Conservation (phyloP, 257 asterid species). For the Solanum pimpinellifolium region DNA sequence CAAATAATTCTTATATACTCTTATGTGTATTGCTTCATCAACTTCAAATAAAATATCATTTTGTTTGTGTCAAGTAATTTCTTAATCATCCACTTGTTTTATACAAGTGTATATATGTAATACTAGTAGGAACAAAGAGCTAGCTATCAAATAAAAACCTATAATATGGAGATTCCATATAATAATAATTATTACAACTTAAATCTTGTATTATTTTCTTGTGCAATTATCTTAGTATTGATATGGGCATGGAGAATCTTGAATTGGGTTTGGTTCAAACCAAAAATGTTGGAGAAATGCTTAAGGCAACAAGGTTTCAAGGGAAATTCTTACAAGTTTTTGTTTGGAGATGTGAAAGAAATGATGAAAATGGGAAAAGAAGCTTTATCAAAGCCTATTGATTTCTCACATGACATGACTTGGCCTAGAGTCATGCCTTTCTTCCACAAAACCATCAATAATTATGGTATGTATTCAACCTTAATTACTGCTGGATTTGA, state of each 20-base stretch:
- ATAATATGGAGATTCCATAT: neutral
- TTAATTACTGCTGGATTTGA: neutral
- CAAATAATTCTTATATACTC: no score
- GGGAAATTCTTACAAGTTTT: conserved; percentile 13
- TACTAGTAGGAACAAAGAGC: neutral
- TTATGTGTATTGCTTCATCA: neutral
- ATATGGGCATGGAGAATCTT: conserved; percentile 9
- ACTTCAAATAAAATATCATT: neutral
- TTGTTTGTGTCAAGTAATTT: neutral
- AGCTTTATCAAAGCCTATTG: conserved; percentile 12
- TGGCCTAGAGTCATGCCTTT: conserved; percentile 13
- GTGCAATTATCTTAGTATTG: neutral
- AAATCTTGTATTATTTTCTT: neutral
- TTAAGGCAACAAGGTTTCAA: conserved; percentile 13
- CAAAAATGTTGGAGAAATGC: conserved; percentile 17
- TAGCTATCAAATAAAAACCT: neutral
- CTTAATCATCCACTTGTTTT: neutral
- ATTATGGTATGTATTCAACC: conserved; percentile 3
- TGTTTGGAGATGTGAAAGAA: conserved; percentile 18
- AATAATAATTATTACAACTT: neutral
- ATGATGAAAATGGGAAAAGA: neutral
- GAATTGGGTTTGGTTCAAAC: conserved; percentile 20
- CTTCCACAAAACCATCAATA: conserved; percentile 5
- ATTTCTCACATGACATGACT: conserved; percentile 5
- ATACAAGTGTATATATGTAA: neutral